Percentiles rank a stretch among this genome's conserved stretches.
These are phyloP conservation scores for Mucor plumbeus DNA, from an alignment of 371 early-diverging fungal genomes.

Conservation along the genomic window DNA sequence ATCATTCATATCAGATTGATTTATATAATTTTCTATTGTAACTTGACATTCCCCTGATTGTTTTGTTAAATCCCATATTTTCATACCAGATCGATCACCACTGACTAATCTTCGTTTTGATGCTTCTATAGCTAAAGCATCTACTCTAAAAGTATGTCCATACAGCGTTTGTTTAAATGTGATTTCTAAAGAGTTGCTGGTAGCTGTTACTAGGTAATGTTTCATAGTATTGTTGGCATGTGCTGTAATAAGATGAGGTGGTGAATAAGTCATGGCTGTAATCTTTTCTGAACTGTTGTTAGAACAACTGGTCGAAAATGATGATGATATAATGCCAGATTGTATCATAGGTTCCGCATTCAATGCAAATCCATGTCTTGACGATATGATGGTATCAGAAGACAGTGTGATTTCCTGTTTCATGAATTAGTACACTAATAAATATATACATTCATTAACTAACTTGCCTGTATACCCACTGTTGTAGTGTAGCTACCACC, in stretches of 20 bases:
- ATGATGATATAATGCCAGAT: not conserved
- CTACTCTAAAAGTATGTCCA: constrained; percentile 54
- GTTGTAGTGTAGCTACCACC: constrained; percentile 35
- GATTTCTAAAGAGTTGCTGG: constrained; percentile 29
- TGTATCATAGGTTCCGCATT: constrained; percentile 20
- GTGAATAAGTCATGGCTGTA: constrained; percentile 41
- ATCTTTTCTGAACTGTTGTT: constrained; percentile 23
- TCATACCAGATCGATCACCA: constrained; percentile 51
- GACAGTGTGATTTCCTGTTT: constrained; percentile 40
- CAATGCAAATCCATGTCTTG: constrained; percentile 35
- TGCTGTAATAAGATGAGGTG: constrained; percentile 51
- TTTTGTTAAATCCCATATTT: constrained; percentile 45
- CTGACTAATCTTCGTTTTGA: constrained; percentile 42
- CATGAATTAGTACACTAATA: not conserved
- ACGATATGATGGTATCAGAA: constrained; percentile 23
- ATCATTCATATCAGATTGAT: constrained; percentile 20
- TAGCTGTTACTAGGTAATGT: constrained; percentile 37
- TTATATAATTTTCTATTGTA: constrained; percentile 4
- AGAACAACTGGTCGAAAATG: not conserved
- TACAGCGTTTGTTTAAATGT: constrained; percentile 42
- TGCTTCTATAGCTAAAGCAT: constrained; percentile 40
- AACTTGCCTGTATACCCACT: constrained; percentile 45
- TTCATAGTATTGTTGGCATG: constrained; percentile 59
- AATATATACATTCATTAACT: not conserved
- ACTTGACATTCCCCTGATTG: constrained; percentile 11